phyloP scores from a whole-genome alignment of 1,139 yeast species.

The Sugiyamaella xylanicola region DNA sequence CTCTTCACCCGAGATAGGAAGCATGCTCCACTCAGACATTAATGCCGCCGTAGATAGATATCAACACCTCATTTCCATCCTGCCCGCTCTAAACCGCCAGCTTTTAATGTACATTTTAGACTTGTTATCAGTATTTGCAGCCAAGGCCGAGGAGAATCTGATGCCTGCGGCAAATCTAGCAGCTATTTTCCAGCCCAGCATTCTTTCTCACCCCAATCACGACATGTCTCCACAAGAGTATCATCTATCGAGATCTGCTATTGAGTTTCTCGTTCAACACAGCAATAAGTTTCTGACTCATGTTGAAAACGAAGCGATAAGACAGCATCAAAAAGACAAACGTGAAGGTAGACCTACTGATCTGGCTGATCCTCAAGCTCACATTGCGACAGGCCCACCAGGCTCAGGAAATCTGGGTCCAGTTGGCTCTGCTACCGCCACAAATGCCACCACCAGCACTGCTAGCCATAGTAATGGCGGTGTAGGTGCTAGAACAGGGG shows the following conservation, averaged over 20 bases:
- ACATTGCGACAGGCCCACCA: not conserved
- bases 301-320: conserved; percentile 40
- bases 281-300: conserved; percentile 68
- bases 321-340: conserved; percentile 36
- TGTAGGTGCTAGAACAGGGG: not conserved
- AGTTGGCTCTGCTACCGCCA: not conserved
- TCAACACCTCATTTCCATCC: conserved; percentile 62
- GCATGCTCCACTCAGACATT: conserved; percentile 49
- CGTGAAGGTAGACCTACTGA: not conserved
- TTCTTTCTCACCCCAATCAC: conserved; percentile 87
- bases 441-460: not conserved
- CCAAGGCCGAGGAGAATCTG: conserved; percentile 72
- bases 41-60: conserved; percentile 71
- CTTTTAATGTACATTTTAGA: conserved; percentile 86
- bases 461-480: not conserved
- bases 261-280: conserved; percentile 86
- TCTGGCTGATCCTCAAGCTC: not conserved
- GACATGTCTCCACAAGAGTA: conserved; percentile 92
- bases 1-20: conserved; percentile 10
- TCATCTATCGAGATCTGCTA: conserved; percentile 80
- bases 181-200: conserved; percentile 94
- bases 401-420: not conserved
- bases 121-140: conserved; percentile 80
- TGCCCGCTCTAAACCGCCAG: conserved; percentile 76
- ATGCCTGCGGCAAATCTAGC: conserved; percentile 95